A percentile compares a stretch with the other conserved stretches of the same genome.
phyloP scores from a whole-genome alignment of 306 rosid genomes.

The Vicia villosa region DNA sequence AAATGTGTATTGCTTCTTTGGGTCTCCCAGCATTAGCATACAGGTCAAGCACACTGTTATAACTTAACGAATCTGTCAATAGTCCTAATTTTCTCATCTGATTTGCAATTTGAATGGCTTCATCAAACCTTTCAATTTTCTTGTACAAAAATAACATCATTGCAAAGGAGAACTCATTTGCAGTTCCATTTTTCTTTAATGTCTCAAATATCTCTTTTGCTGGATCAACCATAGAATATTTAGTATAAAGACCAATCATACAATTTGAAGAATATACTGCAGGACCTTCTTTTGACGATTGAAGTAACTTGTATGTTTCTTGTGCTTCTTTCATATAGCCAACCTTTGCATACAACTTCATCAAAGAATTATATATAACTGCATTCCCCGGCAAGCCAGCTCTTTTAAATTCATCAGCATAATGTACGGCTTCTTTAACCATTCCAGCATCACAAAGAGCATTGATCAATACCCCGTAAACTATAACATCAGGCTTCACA shows the following conservation, averaged over 20 bases:
- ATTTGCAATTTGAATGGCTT: slow-evolving; percentile 65
- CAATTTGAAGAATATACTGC: slow-evolving; percentile 76
- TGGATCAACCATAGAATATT: slow-evolving; percentile 69
- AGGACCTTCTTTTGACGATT: slow-evolving; percentile 63
- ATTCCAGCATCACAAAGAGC: slow-evolving; percentile 73
- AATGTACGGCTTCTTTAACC: slow-evolving; percentile 65
- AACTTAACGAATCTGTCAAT: slow-evolving; percentile 66
- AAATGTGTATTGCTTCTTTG: slow-evolving; percentile 62
- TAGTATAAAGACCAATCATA: slow-evolving; percentile 78
- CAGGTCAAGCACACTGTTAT: slow-evolving; percentile 67
- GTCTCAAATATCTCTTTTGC: slow-evolving; percentile 69
- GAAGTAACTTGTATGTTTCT: slow-evolving; percentile 70
- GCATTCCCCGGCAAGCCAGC: slow-evolving; percentile 71
- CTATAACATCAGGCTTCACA: slow-evolving; percentile 71
- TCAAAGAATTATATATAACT: slow-evolving; percentile 72
- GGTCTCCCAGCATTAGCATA: slow-evolving; percentile 73
- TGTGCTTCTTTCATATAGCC: slow-evolving; percentile 74
- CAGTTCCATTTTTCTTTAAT: slow-evolving; percentile 60
- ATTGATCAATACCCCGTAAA: slow-evolving; percentile 82
- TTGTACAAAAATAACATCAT: slow-evolving; percentile 88
- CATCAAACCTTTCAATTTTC: slow-evolving; percentile 66
- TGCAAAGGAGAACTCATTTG: slow-evolving; percentile 81
- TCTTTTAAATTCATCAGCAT: slow-evolving; percentile 64
- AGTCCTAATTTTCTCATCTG: slow-evolving; percentile 67
- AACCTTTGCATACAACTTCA: slow-evolving; percentile 81